These are phyloP conservation scores for Acanthamoeba rhysodes DNA, from an alignment of 208 protist genomes.

Conservation along the genomic window DNA sequence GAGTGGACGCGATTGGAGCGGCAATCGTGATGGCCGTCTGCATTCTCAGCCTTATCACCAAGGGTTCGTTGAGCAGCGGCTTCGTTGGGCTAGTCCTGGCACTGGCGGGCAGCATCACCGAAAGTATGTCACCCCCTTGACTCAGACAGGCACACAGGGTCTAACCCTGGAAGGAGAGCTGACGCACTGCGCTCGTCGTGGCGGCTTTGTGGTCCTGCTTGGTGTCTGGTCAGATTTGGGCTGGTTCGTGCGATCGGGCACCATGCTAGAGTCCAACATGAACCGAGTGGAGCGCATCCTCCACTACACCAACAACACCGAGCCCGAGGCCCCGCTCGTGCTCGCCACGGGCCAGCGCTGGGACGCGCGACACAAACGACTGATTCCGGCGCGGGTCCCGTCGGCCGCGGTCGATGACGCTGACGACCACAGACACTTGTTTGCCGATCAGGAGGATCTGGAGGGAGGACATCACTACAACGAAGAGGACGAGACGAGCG, in stretches of 20 bases:
- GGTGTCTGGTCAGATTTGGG: background rate
- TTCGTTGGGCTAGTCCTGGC: constrained; percentile 4
- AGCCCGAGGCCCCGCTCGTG: constrained; percentile 8
- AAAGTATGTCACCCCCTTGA: background rate
- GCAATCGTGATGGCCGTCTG: constrained; percentile 7
- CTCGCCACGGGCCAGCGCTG: background rate
- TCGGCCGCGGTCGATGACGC: too few species aligned
- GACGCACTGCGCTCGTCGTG: background rate
- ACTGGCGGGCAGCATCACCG: background rate
- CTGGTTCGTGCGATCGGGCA: constrained; percentile 23
- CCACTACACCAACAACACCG: background rate
- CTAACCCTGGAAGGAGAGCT: background rate
- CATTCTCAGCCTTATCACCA: background rate
- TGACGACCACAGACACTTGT: background rate
- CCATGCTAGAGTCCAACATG: constrained; percentile 59
- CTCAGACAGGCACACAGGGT: too few species aligned
- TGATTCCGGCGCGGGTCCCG: too few species aligned
- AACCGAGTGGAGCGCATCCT: constrained; percentile 52
- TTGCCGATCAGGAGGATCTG: background rate
- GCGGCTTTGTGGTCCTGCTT: too few species aligned
- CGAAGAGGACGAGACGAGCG: background rate
- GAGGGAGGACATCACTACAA: background rate
- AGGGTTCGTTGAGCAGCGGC: background rate
- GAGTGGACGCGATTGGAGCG: background rate
- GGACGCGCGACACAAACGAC: background rate